Base-by-base conservation (phyloP, 352 stramenopile genomes). In the Phytophthora pisi region DNA sequence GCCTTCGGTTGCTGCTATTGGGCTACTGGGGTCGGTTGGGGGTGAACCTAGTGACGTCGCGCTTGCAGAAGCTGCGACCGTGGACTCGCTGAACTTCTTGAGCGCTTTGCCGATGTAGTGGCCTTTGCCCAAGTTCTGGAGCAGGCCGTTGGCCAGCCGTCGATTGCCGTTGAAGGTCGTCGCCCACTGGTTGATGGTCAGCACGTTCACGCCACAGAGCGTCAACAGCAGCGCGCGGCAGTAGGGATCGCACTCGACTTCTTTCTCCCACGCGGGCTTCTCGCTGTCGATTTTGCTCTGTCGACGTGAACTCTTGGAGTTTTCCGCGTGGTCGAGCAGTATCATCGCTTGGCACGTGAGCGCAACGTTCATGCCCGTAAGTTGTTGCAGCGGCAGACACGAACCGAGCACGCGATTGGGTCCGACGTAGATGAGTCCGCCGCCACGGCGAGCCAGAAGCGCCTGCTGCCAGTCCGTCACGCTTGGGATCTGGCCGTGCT, bases 271-370 rank as follows among this genome's bases (percentile, higher is more conserved):
- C 1, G 66, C 61, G 0, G 70, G 36, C 62, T 97, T 97, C 38
- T 93, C 76, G 42, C 83, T 97, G 66, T 97, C 86, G 40, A 86
- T 26, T 71, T 97, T 97, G 70, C 86, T 96, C 72, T 96, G 89
- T 20, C 91, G 77, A 15, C 90, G 77, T n/a, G 68, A 68, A 43
- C 85, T 97, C 23, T 63, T 70, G 10, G 78, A 57, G 57, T 92
- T 97, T 62, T 97, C 88, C 3, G 86, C 84, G n/a, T 87, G 85
- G 62, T 96, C 88, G 0, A 96, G 60, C 4, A 95, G 51, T 42
- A 95, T 62, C 23, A 95, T 67, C 5, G 83, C 80, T 57, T 95
- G 83, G 49, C 86, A 96, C n/a, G 77, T 81, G 18, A 66, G 53
- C 4, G 70, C 61, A 4, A 86, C 61, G 58, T 89, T 92, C 80